phyloP scores from a whole-genome alignment of 1,284 basidiomycete species.

The Golubevia sp. region DNA sequence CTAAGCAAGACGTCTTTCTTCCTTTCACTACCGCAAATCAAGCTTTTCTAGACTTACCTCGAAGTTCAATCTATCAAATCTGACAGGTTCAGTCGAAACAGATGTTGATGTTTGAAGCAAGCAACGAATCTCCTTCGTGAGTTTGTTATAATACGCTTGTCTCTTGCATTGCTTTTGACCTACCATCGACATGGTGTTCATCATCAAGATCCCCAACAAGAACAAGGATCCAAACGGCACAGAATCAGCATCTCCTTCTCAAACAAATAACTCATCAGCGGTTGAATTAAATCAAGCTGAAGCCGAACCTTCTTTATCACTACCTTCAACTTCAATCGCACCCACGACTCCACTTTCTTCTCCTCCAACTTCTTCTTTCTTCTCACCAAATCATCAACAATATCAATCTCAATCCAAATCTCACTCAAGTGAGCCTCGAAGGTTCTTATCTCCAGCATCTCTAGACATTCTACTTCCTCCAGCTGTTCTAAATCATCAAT shows the following conservation, averaged over 20 bases:
- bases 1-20: too few relatives aligned
- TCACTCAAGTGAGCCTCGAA: not conserved
- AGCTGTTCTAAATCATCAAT: conserved; percentile 45
- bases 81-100: too few relatives aligned
- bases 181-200: conserved; percentile 56
- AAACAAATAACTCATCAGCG: not conserved
- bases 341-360: not conserved
- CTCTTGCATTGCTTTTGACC: too few relatives aligned
- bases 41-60: too few relatives aligned
- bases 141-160: too few relatives aligned
- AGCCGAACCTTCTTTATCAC: not conserved
- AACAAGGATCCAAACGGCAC: conserved; percentile 7
- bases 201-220: conserved; percentile 42
- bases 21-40: too few relatives aligned
- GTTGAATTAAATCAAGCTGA: not conserved
- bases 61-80: too few relatives aligned
- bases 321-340: not conserved
- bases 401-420: not conserved
- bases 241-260: conserved; percentile 4
- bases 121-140: too few relatives aligned
- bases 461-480: conserved; percentile 51
- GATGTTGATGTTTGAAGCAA: too few relatives aligned
- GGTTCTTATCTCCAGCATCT: conserved; percentile 5
- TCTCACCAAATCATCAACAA: not conserved
- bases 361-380: conserved; percentile 1